Evolutionary conservation across 352 stramenopile species (phyloP).

Genomic region (Peronospora belbahrii): DNA sequence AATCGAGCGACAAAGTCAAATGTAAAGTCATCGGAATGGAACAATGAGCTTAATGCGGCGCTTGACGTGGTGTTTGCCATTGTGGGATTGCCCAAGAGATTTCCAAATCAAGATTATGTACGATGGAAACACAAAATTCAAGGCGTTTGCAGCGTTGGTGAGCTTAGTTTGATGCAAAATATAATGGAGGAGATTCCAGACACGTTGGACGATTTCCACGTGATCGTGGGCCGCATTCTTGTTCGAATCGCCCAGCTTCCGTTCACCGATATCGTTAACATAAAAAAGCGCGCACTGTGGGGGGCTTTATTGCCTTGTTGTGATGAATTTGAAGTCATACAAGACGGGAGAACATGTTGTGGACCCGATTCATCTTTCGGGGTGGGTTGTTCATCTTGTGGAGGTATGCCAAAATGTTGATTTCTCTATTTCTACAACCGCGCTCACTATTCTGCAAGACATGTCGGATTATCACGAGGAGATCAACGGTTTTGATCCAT

Average conservation of each 20-base stretch:
- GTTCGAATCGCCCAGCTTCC: conserved; percentile 65
- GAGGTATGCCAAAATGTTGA: conserved; percentile 67
- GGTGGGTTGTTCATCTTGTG: conserved; percentile 79
- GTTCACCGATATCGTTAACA: conserved; percentile 64
- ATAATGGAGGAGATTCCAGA: conserved; percentile 69
- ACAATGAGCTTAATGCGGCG: conserved; percentile 68
- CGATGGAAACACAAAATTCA: conserved; percentile 71
- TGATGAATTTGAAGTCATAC: conserved; percentile 51
- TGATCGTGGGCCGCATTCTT: conserved; percentile 66
- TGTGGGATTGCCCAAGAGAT: conserved; percentile 59
- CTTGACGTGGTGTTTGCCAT: conserved; percentile 76
- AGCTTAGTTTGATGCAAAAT: conserved; percentile 28
- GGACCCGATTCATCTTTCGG: conserved; percentile 42
- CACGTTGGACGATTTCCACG: conserved; percentile 55
- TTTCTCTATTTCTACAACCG: conserved; percentile 72
- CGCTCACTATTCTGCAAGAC: conserved; percentile 71
- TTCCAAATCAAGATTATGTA: conserved; percentile 68
- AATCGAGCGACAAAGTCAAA: conserved; percentile 55
- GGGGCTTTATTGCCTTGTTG: conserved; percentile 65
- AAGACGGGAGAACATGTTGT: conserved; percentile 23
- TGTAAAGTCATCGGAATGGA: conserved; percentile 69
- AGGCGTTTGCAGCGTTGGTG: conserved; percentile 30
- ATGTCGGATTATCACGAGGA: conserved; percentile 67
- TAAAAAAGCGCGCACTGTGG: conserved; percentile 79
- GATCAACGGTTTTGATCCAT: conserved; percentile 59